These are phyloP conservation scores for Solanum gandarillasii DNA, from an alignment of 257 asterid species.

Conservation along the genomic window DNA sequence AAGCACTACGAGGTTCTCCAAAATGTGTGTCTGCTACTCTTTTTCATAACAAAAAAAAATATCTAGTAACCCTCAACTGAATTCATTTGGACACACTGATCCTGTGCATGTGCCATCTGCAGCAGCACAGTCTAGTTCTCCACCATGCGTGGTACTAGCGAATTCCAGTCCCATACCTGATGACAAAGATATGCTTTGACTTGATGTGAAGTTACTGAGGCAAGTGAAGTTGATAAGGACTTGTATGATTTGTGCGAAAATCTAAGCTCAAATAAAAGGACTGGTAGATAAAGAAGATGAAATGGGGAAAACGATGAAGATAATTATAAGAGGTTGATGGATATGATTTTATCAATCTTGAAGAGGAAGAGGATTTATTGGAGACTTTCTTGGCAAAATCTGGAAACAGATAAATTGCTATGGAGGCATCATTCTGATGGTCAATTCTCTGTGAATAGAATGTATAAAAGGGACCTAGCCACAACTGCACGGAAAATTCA, in stretches of 20 bases:
- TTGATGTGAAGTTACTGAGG: not conserved
- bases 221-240: not conserved
- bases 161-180: not conserved
- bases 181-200: not conserved
- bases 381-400: not conserved
- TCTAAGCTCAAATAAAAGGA: not conserved
- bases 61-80: not conserved
- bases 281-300: not conserved
- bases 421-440: not conserved
- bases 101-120: not conserved
- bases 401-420: not conserved
- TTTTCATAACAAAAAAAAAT: not conserved
- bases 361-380: conserved; percentile 13
- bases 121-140: not conserved
- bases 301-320: not conserved
- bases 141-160: not conserved
- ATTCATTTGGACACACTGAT: not conserved
- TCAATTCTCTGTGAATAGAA: not conserved
- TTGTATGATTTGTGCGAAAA: not conserved
- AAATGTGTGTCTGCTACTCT: not conserved
- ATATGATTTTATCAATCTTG: conserved; percentile 17
- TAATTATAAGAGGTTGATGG: not conserved
- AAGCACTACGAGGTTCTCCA: not conserved
- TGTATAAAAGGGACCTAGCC: not conserved
- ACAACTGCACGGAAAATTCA: not conserved